phyloP scores from a whole-genome alignment of 2,329 filamentous ascomycete species.

The Hymenotorrendiella dingleyae region DNA sequence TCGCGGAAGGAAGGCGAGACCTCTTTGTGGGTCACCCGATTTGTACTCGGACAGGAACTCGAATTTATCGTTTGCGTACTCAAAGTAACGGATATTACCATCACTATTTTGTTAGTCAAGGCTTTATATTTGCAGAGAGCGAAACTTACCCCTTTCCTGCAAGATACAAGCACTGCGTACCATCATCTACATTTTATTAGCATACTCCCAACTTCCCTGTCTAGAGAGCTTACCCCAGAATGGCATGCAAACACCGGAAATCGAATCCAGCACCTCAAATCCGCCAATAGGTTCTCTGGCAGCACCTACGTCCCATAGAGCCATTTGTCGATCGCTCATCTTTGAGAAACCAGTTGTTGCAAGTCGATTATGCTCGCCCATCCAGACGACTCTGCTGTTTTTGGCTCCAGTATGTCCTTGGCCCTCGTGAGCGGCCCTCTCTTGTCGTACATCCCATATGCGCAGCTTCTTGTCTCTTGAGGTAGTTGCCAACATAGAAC shows the following conservation, averaged over 20 bases:
- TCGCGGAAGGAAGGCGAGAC: slow-evolving; percentile 89
- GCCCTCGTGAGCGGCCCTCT: slow-evolving; percentile 78
- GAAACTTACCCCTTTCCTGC: slow-evolving; percentile 84
- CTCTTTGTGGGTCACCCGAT: slow-evolving; percentile 89
- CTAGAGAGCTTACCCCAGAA: slow-evolving; percentile 69
- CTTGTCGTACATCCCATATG: slow-evolving; percentile 94
- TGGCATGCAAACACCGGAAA: slow-evolving; percentile 97
- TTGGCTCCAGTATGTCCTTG: slow-evolving; percentile 88
- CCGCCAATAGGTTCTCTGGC: slow-evolving; percentile 77
- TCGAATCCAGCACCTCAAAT: slow-evolving; percentile 86
- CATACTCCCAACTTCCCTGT: slow-evolving; percentile 10
- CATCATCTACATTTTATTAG: slow-evolving; percentile 56
- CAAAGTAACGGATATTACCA: slow-evolving; percentile 98
- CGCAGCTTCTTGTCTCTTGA: slow-evolving; percentile 97
- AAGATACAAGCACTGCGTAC: slow-evolving; percentile 89
- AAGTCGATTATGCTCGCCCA: slow-evolving; percentile 94
- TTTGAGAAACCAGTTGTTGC: slow-evolving; percentile 95
- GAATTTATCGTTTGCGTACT: slow-evolving; percentile 98
- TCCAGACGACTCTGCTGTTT: slow-evolving; percentile 94
- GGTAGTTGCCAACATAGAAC: slow-evolving; percentile 81
- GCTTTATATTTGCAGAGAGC: not conserved
- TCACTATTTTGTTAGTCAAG: slow-evolving; percentile 51
- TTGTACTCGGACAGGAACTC: slow-evolving; percentile 97
- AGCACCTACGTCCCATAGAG: slow-evolving; percentile 87
- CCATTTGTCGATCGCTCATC: slow-evolving; percentile 97